Base-by-base conservation (phyloP, 2,329 filamentous ascomycete species). In the Rhynchosporium secalis region DNA sequence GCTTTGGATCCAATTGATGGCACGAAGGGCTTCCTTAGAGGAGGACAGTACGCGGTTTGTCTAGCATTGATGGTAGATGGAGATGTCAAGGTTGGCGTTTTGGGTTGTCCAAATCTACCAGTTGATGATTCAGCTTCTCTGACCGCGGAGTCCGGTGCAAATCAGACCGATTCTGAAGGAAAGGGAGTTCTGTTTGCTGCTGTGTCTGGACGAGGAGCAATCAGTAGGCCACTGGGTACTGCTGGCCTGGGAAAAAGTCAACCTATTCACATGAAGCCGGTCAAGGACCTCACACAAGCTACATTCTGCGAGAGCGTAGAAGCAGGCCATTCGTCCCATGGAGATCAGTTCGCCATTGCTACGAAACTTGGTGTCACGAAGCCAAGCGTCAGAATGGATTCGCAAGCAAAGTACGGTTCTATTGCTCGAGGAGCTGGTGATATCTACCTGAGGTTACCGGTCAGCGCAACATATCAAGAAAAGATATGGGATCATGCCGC, bases 401-500 rank as follows among this genome's bases (percentile, higher is more conserved):
- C 91, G 58, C 95, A 99, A 78, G 94, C 95, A 71, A 99, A 99
- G 78, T 99, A 99, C 78, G 94, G 89, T 65, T 95, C 91, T 41
- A 96, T 99, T 74, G 95, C 95, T 41, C 84, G 95, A 66, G 95
- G 95, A 51, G 92, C 93, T 4, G 95, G 93, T 56, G 95, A 99
- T 74, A 88, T 99, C 68, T 99, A 99, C 78, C 83, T 99, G 62
- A 86, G 96, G 59, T 79, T 99, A 62, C 95, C 95, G 3, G 89
- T 91, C 4, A 90, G 86, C 75, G 89, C 88, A 70, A 88, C 89
- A 59, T 99, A 99, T 79, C 87, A 96, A 76, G 95, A 99, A 83
- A 99, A 99, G 85, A 99, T 99, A 70, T 99, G 95, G 95, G 95
- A 99, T 75, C 95, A 99, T 76, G 95, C 95, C 20, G 95, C 94